phyloP scores from a whole-genome alignment of 495 filamentous ascomycete species.

The Aspergillus funiculosus region DNA sequence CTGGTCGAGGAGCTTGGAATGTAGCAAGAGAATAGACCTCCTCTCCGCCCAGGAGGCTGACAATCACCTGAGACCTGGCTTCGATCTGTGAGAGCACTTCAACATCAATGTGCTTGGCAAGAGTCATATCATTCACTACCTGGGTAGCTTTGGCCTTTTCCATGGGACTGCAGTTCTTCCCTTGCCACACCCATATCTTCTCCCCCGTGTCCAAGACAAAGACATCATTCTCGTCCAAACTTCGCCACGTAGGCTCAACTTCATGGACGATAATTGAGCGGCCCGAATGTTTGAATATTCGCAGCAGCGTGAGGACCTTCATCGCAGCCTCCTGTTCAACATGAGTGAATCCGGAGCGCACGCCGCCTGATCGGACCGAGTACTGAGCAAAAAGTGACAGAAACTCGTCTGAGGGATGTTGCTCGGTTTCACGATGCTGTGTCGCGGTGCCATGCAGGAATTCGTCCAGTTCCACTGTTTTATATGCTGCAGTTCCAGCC shows the following conservation, averaged over 20 bases:
- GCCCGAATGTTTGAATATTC: conserved; percentile 51
- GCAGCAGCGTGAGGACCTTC: conserved; percentile 45
- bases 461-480: conserved; percentile 61
- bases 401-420: conserved; percentile 51
- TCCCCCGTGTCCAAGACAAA: conserved; percentile 54
- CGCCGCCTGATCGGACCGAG: conserved; percentile 50
- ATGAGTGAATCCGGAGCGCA: conserved; percentile 54
- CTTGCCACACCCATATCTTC: conserved; percentile 64
- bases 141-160: conserved; percentile 60
- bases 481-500: conserved; percentile 59
- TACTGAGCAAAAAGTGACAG: conserved; percentile 50
- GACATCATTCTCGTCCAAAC: conserved; percentile 56
- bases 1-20: neutral
- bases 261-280: conserved; percentile 52
- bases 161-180: conserved; percentile 56
- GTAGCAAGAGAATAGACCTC: conserved; percentile 22
- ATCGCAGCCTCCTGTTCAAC: conserved; percentile 43
- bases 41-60: conserved; percentile 50
- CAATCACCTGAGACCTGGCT: conserved; percentile 44
- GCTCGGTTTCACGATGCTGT: conserved; percentile 55
- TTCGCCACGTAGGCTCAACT: conserved; percentile 55
- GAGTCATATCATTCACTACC: conserved; percentile 55
- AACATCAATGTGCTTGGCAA: conserved; percentile 55
- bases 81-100: conserved; percentile 57
- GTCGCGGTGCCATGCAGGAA: conserved; percentile 53